phyloP scores from a whole-genome alignment of 306 rosid species.

The Cucurbita pepo region DNA sequence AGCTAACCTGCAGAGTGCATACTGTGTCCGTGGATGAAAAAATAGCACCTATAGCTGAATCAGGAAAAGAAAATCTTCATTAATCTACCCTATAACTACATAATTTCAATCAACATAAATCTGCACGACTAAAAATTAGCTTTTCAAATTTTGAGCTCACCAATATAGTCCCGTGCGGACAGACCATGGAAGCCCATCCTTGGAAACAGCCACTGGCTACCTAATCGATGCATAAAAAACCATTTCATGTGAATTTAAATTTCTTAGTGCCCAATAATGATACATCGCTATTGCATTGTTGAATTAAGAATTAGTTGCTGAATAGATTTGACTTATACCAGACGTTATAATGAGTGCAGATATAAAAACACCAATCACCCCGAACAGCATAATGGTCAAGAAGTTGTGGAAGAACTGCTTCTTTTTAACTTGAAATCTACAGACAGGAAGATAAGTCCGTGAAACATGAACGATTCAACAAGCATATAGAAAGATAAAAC shows the following conservation, averaged over 20 bases:
- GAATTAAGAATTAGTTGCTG: background rate
- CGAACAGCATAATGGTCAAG: conserved; percentile 72
- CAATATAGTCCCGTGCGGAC: conserved; percentile 42
- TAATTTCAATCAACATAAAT: background rate
- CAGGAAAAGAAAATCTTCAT: conserved; percentile 9
- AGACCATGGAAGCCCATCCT: conserved; percentile 51
- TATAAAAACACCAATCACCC: conserved; percentile 74
- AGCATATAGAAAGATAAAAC: background rate
- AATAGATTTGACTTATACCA: conserved; percentile 21
- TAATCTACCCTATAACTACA: background rate
- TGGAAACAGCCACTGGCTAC: conserved; percentile 81
- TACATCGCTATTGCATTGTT: background rate
- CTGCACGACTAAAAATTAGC: background rate
- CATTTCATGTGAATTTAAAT: background rate
- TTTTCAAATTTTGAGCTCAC: conserved; percentile 22
- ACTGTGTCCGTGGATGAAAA: conserved; percentile 90
- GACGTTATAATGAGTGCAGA: conserved; percentile 39
- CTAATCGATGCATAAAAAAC: conserved; percentile 26
- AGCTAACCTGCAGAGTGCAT: conserved; percentile 82
- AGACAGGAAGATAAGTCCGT: background rate
- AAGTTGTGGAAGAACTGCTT: conserved; percentile 83
- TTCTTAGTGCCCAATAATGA: background rate
- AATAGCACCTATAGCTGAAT: conserved; percentile 71
- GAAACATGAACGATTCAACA: background rate
- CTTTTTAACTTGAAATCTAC: conserved; percentile 96